Conservation (phyloP, 176 grass and related monocot genomes). For the Oryza coarctata region DNA sequence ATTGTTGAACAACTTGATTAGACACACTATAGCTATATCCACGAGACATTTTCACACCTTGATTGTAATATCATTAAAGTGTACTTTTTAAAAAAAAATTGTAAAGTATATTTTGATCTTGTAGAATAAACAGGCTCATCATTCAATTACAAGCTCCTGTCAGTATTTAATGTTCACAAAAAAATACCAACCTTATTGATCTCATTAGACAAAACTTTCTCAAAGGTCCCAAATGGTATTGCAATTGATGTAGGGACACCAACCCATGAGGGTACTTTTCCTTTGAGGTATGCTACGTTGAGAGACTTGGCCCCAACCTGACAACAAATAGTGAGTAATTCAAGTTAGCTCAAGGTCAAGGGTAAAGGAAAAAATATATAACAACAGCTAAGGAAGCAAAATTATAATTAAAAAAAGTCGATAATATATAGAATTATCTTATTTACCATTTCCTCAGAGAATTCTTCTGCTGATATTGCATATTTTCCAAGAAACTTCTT, state of each 20-base stretch:
- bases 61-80: no score
- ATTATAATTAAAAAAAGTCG: constrained; percentile 24
- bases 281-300: constrained; percentile 90
- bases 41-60: no score
- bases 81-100: no score
- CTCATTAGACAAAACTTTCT: constrained; percentile 80
- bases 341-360: constrained; percentile 2
- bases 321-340: constrained; percentile 21
- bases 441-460: constrained; percentile 82
- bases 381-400: constrained; percentile 17
- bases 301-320: constrained; percentile 96
- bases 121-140: constrained; percentile 23
- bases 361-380: constrained; percentile 14
- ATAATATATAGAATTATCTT: not conserved
- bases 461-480: constrained; percentile 93
- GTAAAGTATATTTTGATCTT: constrained; percentile 1
- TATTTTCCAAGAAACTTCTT: constrained; percentile 91
- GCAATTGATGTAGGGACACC: constrained; percentile 94
- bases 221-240: constrained; percentile 94
- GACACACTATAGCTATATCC: no score
- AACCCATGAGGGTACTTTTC: constrained; percentile 88
- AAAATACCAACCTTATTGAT: constrained; percentile 64
- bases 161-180: constrained; percentile 26
- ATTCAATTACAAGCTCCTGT: constrained; percentile 10
- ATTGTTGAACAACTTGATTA: no score